Conservation (phyloP, 2,329 filamentous ascomycete genomes). For the Fusarium virguliforme region DNA sequence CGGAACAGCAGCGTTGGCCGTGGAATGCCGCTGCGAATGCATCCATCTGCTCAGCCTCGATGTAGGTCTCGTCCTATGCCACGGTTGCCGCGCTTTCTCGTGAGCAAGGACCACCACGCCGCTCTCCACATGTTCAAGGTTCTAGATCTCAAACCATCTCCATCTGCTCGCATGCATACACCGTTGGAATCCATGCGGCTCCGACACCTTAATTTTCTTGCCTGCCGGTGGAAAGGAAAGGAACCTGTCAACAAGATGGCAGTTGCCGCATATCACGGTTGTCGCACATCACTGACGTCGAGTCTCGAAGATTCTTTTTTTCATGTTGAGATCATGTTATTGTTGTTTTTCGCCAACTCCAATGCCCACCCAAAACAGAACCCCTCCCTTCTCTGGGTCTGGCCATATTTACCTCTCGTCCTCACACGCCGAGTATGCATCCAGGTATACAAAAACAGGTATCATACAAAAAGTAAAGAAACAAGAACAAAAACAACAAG, state of each 20-base stretch:
- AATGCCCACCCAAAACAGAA: conserved; percentile 37
- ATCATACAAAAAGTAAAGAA: conserved; percentile 49
- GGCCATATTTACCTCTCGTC: conserved; percentile 25
- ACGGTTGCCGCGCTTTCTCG: conserved; percentile 16
- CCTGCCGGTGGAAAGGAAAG: conserved; percentile 12
- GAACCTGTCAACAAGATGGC: background rate
- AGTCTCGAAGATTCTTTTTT: conserved; percentile 6
- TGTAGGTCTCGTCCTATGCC: conserved; percentile 10
- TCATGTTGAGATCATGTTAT: conserved; percentile 26
- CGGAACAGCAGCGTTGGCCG: background rate
- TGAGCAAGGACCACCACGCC: conserved; percentile 3
- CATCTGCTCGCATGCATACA: conserved; percentile 42
- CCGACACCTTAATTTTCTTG: conserved; percentile 21
- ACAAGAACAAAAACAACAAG: conserved; percentile 8
- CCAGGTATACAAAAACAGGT: conserved; percentile 48
- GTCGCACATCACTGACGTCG: conserved; percentile 10
- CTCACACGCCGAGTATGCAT: conserved; percentile 45
- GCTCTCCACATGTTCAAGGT: conserved; percentile 39
- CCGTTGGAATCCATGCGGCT: conserved; percentile 32
- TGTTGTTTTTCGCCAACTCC: conserved; percentile 38
- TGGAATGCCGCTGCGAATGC: conserved; percentile 40
- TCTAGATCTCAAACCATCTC: conserved; percentile 35
- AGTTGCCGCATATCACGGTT: background rate
- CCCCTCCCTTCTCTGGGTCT: conserved; percentile 26
- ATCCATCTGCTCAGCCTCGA: conserved; percentile 28